Percentiles rank a stretch among this genome's conserved stretches.
Evolutionary conservation across 306 rosid species (phyloP).

Genomic region (Vicia villosa): DNA sequence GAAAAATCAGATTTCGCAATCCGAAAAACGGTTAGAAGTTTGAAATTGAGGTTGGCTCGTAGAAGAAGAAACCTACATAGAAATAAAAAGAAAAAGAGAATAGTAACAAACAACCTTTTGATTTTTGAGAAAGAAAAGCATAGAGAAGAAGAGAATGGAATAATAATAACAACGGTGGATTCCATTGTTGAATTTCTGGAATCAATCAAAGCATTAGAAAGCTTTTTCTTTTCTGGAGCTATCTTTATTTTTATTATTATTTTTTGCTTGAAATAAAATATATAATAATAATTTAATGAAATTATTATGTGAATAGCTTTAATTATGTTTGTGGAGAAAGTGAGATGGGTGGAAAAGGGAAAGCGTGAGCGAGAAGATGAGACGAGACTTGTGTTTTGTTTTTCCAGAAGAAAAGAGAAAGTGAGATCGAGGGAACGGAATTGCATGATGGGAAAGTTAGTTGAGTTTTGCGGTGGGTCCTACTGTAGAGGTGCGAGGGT

Average conservation of each 20-base stretch:
- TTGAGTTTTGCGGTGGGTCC: neutral
- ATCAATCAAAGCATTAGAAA: slow-evolving; percentile 49
- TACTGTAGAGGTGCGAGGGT: neutral
- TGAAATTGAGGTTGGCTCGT: slow-evolving; percentile 8
- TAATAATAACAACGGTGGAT: slow-evolving; percentile 47
- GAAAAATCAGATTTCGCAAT: no score
- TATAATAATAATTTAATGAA: neutral
- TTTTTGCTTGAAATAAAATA: neutral
- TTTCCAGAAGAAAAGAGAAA: neutral
- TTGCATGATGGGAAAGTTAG: neutral
- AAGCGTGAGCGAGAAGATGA: neutral
- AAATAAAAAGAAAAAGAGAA: neutral
- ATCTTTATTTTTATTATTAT: neutral
- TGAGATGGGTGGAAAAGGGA: neutral
- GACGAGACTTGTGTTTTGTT: neutral
- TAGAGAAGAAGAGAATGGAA: slow-evolving; percentile 40
- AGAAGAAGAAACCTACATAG: slow-evolving; percentile 1
- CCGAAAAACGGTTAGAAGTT: slow-evolving; percentile 23
- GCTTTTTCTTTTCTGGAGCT: slow-evolving; percentile 32
- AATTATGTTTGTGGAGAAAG: neutral
- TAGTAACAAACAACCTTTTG: slow-evolving; percentile 53
- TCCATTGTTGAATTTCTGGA: slow-evolving; percentile 56
- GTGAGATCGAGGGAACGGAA: neutral
- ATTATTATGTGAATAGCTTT: neutral
- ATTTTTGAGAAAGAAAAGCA: slow-evolving; percentile 58